Base-by-base conservation (phyloP, 306 rosid species). In the Neltuma alba region DNA sequence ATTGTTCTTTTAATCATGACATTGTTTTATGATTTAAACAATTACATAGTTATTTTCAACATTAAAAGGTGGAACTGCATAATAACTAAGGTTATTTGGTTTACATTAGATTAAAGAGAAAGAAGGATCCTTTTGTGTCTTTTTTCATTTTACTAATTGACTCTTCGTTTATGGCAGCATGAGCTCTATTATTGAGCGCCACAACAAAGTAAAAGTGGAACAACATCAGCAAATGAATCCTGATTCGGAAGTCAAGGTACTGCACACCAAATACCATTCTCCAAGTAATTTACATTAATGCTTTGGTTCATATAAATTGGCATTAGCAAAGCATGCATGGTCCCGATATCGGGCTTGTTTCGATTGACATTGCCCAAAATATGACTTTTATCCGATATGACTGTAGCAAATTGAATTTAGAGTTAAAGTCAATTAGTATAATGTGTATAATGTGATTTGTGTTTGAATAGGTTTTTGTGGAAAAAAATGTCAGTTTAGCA, bases 161-260 rank as follows among this genome's bases (percentile, higher is more conserved):
- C 61, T 45, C 3, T 61, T 38, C 38, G 31, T 37, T 23, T 54
- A 12, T 80, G 47, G 63, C 89, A 92, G 97, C 88, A 74, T 89
- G 88, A 81, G 84, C 77, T 77, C 89, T 40, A 69, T 85, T 8
- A 85, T 85, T 37, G 94, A 88, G 27, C 88, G 89, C 48, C 88
- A 87, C 78, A 88, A 88, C 77, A 89, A 87, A 69, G 48, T 77
- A 47, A 85, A 79, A 47, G 86, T 82, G 50, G 90, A 89, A 30
- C 78, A 81, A 42, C 81, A 74, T 34, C 94, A 75, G 28, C 75
- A 81, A 70, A 54, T 85, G 79, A 81, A 84, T 81, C 88, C 84
- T 55, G 82, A 81, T 66, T 89, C 83, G 3, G 88, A 87, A 75
- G 80, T 85, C 42, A 87, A 88, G 94, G 97, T 41, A 41, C 45